These are phyloP conservation scores for Xanthoceras sorbifolium DNA, from an alignment of 345 rosid species.

Conservation along the genomic window DNA sequence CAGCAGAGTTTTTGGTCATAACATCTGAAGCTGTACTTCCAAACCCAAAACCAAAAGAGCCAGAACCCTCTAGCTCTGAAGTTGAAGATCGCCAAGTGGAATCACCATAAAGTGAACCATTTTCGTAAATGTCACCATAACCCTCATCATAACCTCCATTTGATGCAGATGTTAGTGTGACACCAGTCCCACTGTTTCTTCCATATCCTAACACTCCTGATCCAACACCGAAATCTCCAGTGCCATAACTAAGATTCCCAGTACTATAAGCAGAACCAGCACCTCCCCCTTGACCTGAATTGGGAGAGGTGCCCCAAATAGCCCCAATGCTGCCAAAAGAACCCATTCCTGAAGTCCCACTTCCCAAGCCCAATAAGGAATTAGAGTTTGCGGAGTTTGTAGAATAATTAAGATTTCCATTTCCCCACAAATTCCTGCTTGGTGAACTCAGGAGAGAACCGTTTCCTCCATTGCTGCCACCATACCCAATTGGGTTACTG, in stretches of 20 bases:
- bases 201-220: constrained; percentile 49
- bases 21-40: constrained; percentile 53
- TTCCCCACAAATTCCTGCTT: constrained; percentile 67
- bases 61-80: constrained; percentile 42
- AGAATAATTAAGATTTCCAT: constrained; percentile 43
- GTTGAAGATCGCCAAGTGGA: constrained; percentile 50
- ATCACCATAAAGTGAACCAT: constrained; percentile 43
- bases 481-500: constrained; percentile 42
- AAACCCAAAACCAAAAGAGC: constrained; percentile 53
- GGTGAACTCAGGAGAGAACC: constrained; percentile 49
- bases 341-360: constrained; percentile 54
- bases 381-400: constrained; percentile 48
- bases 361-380: constrained; percentile 38
- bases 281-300: constrained; percentile 40
- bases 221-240: constrained; percentile 38
- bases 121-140: constrained; percentile 39
- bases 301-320: constrained; percentile 55
- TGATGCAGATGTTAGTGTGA: constrained; percentile 33
- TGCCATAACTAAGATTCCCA: constrained; percentile 34
- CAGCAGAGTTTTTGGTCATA: constrained; percentile 43
- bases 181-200: constrained; percentile 37
- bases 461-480: constrained; percentile 45
- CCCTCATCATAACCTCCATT: constrained; percentile 43
- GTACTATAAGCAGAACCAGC: constrained; percentile 33
- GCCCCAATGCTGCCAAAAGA: constrained; percentile 60